phyloP scores from a whole-genome alignment of 2,329 filamentous ascomycete species.

The Stemphylium vesicarium region DNA sequence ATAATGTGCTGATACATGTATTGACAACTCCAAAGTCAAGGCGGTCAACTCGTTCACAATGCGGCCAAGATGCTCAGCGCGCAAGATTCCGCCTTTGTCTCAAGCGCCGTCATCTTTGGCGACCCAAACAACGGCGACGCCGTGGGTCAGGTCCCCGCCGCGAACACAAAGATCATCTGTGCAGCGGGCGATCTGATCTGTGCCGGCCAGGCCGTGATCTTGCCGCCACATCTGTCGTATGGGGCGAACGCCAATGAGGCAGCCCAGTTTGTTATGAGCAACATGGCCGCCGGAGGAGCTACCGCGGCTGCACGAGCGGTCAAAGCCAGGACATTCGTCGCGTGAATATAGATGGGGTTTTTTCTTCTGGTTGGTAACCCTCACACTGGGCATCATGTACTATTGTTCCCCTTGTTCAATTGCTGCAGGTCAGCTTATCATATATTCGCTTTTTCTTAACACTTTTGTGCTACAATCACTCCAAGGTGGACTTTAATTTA shows the following conservation, averaged over 20 bases:
- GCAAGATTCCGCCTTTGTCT: slow-evolving; percentile 30
- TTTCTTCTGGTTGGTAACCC: neutral
- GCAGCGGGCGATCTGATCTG: slow-evolving; percentile 47
- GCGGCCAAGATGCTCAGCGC: slow-evolving; percentile 45
- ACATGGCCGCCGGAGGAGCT: slow-evolving; percentile 18
- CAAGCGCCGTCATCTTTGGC: slow-evolving; percentile 46
- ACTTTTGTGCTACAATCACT: neutral
- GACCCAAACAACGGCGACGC: slow-evolving; percentile 46
- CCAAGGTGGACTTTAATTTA: too few species aligned
- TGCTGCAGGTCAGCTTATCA: slow-evolving; percentile 5
- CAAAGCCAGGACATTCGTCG: slow-evolving; percentile 4
- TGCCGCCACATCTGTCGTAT: slow-evolving; percentile 46
- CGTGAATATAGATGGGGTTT: neutral
- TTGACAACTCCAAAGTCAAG: slow-evolving; percentile 38
- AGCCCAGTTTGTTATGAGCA: slow-evolving; percentile 39
- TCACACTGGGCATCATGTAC: neutral
- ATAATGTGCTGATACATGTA: neutral
- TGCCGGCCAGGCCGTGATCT: slow-evolving; percentile 34
- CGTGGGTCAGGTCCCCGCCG: slow-evolving; percentile 39
- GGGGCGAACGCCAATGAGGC: slow-evolving; percentile 38
- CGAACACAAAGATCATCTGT: slow-evolving; percentile 44
- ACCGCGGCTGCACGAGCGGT: slow-evolving; percentile 2
- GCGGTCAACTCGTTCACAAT: slow-evolving; percentile 55
- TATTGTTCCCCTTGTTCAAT: neutral
- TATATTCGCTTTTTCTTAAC: neutral